These are phyloP conservation scores for Globisporangium nodosum DNA, from an alignment of 352 stramenopile species.

Conservation along the genomic window DNA sequence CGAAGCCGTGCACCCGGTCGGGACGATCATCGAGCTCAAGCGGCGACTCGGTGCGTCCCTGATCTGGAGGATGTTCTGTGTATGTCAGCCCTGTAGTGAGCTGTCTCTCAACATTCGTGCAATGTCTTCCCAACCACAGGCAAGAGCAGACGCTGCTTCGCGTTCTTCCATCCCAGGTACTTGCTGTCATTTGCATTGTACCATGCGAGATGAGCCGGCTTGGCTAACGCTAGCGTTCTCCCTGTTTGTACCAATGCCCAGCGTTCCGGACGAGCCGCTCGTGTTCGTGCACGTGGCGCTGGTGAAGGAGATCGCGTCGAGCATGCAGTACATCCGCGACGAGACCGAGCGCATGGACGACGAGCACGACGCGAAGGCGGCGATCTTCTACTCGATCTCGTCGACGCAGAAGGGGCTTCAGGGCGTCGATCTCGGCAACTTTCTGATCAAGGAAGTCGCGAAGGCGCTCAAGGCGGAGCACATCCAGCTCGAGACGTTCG, in stretches of 20 bases:
- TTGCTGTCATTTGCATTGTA: too few relatives aligned
- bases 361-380: slow-evolving; percentile 52
- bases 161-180: slow-evolving; percentile 91
- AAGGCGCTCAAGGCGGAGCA: slow-evolving; percentile 70
- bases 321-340: slow-evolving; percentile 90
- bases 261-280: slow-evolving; percentile 89
- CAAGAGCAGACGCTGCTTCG: slow-evolving; percentile 86
- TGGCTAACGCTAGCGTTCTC: not conserved
- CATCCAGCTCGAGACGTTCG: slow-evolving; percentile 79
- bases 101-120: not conserved
- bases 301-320: slow-evolving; percentile 81
- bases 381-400: slow-evolving; percentile 97
- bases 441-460: slow-evolving; percentile 94
- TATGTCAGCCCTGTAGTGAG: not conserved
- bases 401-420: slow-evolving; percentile 89
- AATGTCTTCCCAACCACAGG: slow-evolving; percentile 13
- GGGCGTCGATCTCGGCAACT: slow-evolving; percentile 94
- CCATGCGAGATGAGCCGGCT: too few relatives aligned
- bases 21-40: slow-evolving; percentile 92
- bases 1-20: slow-evolving; percentile 93
- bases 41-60: slow-evolving; percentile 61
- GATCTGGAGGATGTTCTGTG: too few relatives aligned
- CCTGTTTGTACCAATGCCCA: not conserved
- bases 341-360: slow-evolving; percentile 63
- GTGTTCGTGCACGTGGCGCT: slow-evolving; percentile 95